Conservation (phyloP, 768 basidiomycete genomes). For the Baorangia bicolor region DNA sequence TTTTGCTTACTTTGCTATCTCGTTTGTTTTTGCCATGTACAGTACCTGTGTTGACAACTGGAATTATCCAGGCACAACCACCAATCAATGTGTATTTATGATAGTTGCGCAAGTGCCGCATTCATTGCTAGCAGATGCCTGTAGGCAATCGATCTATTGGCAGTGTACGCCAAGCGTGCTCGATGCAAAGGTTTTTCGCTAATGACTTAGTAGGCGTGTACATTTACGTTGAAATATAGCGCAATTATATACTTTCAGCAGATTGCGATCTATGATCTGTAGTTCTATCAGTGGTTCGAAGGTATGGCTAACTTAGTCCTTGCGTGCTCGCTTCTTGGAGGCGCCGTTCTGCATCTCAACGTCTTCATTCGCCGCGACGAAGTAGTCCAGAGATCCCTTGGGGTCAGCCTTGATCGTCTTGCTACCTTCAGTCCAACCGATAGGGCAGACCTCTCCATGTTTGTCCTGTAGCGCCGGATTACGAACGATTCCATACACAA, state of each 20-base stretch:
- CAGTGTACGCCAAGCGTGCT: not conserved
- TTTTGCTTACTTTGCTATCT: not conserved
- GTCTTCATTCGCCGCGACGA: conserved; percentile 37
- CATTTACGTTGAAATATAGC: not conserved
- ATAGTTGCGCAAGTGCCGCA: not conserved
- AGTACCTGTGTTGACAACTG: not conserved
- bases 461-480: conserved; percentile 48
- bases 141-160: not conserved
- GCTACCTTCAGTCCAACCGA: conserved; percentile 80
- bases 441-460: conserved; percentile 92
- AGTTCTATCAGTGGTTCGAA: not conserved
- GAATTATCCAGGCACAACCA: not conserved
- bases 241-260: not conserved
- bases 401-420: conserved; percentile 85
- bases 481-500: not conserved
- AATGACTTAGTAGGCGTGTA: not conserved
- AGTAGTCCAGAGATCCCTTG: conserved; percentile 72
- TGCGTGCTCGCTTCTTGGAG: conserved; percentile 59
- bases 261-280: not conserved
- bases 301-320: conserved; percentile 36
- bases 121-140: not conserved
- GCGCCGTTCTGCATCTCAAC: conserved; percentile 37
- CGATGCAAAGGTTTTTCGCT: not conserved
- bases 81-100: not conserved
- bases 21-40: not conserved